Percentiles rank a stretch among this genome's conserved stretches.
Conservation (phyloP, 169 alveolate species). For the Plasmodium falciparum region DNA sequence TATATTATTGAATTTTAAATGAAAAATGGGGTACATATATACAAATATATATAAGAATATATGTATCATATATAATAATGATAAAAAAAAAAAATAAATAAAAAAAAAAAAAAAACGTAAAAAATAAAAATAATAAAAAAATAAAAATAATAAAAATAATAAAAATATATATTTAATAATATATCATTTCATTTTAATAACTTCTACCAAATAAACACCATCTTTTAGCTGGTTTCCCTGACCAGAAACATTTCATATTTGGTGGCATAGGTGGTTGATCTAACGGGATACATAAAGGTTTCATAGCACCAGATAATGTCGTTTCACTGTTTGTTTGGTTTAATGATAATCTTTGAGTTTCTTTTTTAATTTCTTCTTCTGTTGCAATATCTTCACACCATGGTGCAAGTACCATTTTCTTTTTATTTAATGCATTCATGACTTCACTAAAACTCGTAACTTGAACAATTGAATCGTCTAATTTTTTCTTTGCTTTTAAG, state of each 20-base stretch:
- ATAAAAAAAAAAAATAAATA: no score
- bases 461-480: constrained; percentile 79
- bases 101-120: no score
- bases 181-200: constrained; percentile 84
- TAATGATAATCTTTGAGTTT: constrained; percentile 79
- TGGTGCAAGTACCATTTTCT: constrained; percentile 90
- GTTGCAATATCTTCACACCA: constrained; percentile 92
- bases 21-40: no score
- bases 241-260: constrained; percentile 95
- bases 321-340: constrained; percentile 71
- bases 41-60: no score
- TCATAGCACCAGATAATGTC: constrained; percentile 96
- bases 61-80: no score
- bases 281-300: constrained; percentile 96
- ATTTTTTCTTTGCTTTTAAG: constrained; percentile 80
- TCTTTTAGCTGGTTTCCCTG: constrained; percentile 95
- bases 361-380: constrained; percentile 86
- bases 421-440: constrained; percentile 89
- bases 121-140: neutral
- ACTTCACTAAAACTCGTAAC: constrained; percentile 84
- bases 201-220: constrained; percentile 96
- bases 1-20: no score
- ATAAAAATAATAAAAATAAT: neutral
- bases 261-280: constrained; percentile 93
- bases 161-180: neutral